A percentile compares a stretch with the other conserved stretches of the same genome.
phyloP scores from a whole-genome alignment of 2,329 filamentous ascomycete genomes.

The Botrytis byssoidea region DNA sequence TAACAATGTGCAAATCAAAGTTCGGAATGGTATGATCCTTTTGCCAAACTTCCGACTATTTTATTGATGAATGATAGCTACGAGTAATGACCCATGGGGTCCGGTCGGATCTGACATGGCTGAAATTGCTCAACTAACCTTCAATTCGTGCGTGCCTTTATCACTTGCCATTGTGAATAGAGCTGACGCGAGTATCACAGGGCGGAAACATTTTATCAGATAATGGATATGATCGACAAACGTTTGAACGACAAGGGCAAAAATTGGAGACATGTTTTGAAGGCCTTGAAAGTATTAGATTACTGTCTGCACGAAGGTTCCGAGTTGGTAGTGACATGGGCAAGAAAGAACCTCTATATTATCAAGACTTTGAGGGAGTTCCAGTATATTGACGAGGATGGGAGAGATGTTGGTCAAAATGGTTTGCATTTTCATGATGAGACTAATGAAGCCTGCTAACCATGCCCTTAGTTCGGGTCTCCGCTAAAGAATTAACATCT shows the following conservation, averaged over 20 bases:
- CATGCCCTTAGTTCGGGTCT: constrained; percentile 73
- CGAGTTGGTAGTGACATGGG: constrained; percentile 95
- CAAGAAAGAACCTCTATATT: constrained; percentile 95
- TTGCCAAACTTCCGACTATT: constrained; percentile 17
- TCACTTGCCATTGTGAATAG: background rate
- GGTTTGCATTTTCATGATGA: constrained; percentile 54
- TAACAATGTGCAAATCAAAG: constrained; percentile 93
- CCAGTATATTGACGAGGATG: constrained; percentile 93
- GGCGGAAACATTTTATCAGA: constrained; percentile 97
- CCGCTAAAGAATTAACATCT: constrained; percentile 91
- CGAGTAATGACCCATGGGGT: constrained; percentile 98
- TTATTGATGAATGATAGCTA: constrained; percentile 61
- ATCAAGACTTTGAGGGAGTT: constrained; percentile 98
- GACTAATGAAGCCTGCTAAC: constrained; percentile 33
- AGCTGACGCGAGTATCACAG: constrained; percentile 41
- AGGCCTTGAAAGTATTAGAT: constrained; percentile 95
- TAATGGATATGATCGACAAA: constrained; percentile 99
- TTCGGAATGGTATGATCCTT: constrained; percentile 79
- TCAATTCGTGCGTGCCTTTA: constrained; percentile 74
- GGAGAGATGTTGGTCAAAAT: constrained; percentile 92
- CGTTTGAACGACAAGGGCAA: constrained; percentile 98
- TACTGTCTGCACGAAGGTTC: constrained; percentile 98
- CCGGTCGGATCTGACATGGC: constrained; percentile 98
- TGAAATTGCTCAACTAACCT: constrained; percentile 96
- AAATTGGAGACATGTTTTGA: constrained; percentile 98